These are phyloP conservation scores for Capsaspora owczarzaki DNA, from an alignment of 78 protist species.

Conservation along the genomic window DNA sequence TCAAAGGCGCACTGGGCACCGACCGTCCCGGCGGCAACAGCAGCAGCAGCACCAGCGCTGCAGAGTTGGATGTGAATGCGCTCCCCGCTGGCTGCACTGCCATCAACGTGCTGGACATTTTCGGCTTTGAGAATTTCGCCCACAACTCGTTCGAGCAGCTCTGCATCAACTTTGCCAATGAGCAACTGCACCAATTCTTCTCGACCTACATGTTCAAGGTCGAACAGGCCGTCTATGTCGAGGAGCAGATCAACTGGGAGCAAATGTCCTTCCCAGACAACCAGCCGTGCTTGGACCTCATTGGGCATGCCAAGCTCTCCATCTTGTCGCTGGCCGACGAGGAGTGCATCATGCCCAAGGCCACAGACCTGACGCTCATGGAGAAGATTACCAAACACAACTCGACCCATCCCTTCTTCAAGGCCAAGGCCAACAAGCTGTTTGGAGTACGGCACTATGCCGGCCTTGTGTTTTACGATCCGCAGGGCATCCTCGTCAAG, in stretches of 20 bases:
- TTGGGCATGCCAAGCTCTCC: slow-evolving; percentile 22
- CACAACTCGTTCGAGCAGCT: slow-evolving; percentile 32
- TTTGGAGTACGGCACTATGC: slow-evolving; percentile 60
- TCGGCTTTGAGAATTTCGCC: slow-evolving; percentile 75
- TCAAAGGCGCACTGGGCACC: too few species aligned
- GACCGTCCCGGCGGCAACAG: too few species aligned
- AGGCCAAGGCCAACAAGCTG: slow-evolving; percentile 19
- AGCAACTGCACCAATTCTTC: slow-evolving; percentile 76
- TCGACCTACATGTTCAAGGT: slow-evolving; percentile 56
- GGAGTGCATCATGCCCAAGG: slow-evolving; percentile 49
- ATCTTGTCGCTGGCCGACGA: slow-evolving; percentile 41
- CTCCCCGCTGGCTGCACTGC: not conserved
- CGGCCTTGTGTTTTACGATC: slow-evolving; percentile 55
- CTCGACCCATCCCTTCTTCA: not conserved
- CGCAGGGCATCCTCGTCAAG: slow-evolving; percentile 64
- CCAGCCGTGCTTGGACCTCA: slow-evolving; percentile 1
- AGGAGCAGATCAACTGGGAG: slow-evolving; percentile 37
- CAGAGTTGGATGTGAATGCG: too few species aligned
- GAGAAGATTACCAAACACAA: not conserved
- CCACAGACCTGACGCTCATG: slow-evolving; percentile 35
- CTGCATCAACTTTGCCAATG: slow-evolving; percentile 83
- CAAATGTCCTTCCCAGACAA: slow-evolving; percentile 26
- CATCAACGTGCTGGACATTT: slow-evolving; percentile 74
- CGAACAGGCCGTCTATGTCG: slow-evolving; percentile 40
- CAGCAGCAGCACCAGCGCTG: too few species aligned